Evolutionary conservation across 1,284 basidiomycete genomes (phyloP).

Genomic region (Singerocomus inundabilis): DNA sequence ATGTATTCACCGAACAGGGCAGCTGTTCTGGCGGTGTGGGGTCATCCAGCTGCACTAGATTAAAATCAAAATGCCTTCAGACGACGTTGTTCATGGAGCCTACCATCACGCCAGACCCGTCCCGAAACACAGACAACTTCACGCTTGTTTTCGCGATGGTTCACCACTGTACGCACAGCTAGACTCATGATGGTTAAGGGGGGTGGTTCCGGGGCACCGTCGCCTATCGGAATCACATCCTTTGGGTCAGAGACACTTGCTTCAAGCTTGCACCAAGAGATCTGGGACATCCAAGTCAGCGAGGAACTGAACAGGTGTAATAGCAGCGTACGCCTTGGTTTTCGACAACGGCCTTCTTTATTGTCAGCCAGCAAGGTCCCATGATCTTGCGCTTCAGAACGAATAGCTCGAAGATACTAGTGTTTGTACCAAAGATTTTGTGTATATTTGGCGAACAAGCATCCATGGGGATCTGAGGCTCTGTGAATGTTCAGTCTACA

Average conservation of each 20-base stretch:
- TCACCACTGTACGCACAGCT: conserved; percentile 88
- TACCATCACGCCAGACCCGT: conserved; percentile 87
- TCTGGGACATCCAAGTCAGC: conserved; percentile 41
- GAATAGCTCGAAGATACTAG: conserved; percentile 92
- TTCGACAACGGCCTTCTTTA: conserved; percentile 73
- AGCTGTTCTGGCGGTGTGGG: conserved; percentile 85
- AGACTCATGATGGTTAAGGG: conserved; percentile 92
- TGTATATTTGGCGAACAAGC: conserved; percentile 83
- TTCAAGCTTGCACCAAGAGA: conserved; percentile 96
- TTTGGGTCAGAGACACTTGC: conserved; percentile 86
- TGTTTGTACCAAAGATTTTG: conserved; percentile 90
- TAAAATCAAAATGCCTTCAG: background rate
- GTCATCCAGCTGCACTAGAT: conserved; percentile 81
- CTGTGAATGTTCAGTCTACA: conserved; percentile 29
- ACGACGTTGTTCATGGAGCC: conserved; percentile 28
- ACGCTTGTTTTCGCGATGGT: conserved; percentile 90
- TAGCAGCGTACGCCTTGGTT: conserved; percentile 67
- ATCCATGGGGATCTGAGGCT: conserved; percentile 64
- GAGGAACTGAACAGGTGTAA: background rate
- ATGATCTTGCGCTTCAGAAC: conserved; percentile 96
- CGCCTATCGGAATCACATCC: conserved; percentile 80
- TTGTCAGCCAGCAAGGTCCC: conserved; percentile 96
- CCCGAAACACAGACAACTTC: conserved; percentile 89
- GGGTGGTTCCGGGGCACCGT: conserved; percentile 81
- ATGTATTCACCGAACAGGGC: conserved; percentile 82